A percentile compares a stretch with the other conserved stretches of the same genome.
These are phyloP conservation scores for Cyclotella cryptica DNA, from an alignment of 108 stramenopile genomes.

Conservation along the genomic window DNA sequence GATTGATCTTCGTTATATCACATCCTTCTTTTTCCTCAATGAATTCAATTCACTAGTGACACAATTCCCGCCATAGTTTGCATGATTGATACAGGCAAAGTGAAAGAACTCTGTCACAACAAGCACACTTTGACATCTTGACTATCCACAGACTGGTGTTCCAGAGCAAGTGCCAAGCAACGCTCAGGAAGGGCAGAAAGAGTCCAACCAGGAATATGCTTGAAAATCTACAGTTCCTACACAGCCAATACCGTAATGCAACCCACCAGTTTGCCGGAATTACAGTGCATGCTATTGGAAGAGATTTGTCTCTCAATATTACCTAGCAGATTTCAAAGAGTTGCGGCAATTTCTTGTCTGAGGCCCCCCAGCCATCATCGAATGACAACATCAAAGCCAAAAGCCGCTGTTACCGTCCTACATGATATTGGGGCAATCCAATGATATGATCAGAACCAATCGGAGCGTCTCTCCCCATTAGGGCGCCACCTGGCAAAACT, in stretches of 20 bases:
- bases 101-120: slow-evolving; percentile 76
- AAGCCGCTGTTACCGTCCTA: slow-evolving; percentile 68
- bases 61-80: slow-evolving; percentile 94
- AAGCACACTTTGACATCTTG: slow-evolving; percentile 74
- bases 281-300: slow-evolving; percentile 72
- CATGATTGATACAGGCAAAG: slow-evolving; percentile 83
- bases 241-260: slow-evolving; percentile 74
- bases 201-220: slow-evolving; percentile 78
- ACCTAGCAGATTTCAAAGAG: slow-evolving; percentile 53
- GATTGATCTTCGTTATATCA: not conserved
- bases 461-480: slow-evolving; percentile 83
- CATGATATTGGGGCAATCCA: slow-evolving; percentile 81
- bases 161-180: slow-evolving; percentile 92
- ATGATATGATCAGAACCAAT: slow-evolving; percentile 1
- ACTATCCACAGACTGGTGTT: slow-evolving; percentile 84
- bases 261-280: slow-evolving; percentile 79
- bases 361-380: slow-evolving; percentile 94
- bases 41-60: not conserved
- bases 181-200: slow-evolving; percentile 94
- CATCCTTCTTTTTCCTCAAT: not conserved
- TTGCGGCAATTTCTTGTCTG: slow-evolving; percentile 80
- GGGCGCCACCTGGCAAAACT: slow-evolving; percentile 90
- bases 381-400: slow-evolving; percentile 65
- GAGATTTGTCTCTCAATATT: slow-evolving; percentile 78
- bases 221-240: slow-evolving; percentile 83